These are phyloP conservation scores for Deinandra increscens DNA, from an alignment of 129 eudicot species.

Conservation along the genomic window DNA sequence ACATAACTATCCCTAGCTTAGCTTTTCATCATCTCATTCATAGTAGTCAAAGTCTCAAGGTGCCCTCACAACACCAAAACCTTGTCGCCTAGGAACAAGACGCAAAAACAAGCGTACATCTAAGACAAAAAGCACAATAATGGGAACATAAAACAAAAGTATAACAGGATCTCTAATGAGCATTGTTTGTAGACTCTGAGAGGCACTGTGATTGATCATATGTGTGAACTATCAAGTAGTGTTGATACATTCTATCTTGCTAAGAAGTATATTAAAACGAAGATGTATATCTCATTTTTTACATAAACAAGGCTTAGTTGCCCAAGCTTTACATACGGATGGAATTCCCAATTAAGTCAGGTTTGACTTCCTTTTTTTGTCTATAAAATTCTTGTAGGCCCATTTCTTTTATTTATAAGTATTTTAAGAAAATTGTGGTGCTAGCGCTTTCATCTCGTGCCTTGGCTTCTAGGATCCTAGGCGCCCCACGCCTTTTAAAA, in stretches of 20 bases:
- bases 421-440: no score
- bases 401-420: no score
- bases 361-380: not conserved
- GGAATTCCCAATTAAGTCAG: not conserved
- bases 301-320: not conserved
- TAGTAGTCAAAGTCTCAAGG: not conserved
- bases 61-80: not conserved
- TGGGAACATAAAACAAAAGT: not conserved
- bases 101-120: not conserved
- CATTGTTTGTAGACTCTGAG: not conserved
- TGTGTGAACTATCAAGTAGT: slow-evolving; percentile 3
- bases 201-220: not conserved
- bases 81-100: not conserved
- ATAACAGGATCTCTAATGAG: not conserved
- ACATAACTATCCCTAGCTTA: not conserved
- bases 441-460: no score
- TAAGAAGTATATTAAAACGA: not conserved
- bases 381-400: not conserved
- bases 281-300: not conserved
- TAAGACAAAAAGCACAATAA: not conserved
- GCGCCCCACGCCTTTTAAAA: no score
- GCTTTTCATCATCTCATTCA: not conserved
- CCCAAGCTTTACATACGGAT: not conserved
- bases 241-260: not conserved
- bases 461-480: no score